Percentiles rank a stretch among this genome's conserved stretches.
These are phyloP conservation scores for Corynespora cassiicola DNA, from an alignment of 2,329 filamentous ascomycete species.

Conservation along the genomic window DNA sequence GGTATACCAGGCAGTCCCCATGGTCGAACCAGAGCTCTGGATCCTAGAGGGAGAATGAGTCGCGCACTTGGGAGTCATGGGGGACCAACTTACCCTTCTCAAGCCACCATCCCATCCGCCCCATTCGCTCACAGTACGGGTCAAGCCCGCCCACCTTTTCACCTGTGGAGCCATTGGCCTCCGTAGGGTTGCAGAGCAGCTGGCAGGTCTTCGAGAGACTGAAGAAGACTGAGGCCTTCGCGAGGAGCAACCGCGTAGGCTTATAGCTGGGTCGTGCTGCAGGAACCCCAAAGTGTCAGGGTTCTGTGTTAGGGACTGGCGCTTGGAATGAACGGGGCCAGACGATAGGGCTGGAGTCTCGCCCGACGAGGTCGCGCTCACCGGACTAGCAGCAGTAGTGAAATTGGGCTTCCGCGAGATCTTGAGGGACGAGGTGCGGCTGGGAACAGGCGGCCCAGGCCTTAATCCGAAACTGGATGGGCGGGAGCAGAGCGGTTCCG, in stretches of 20 bases:
- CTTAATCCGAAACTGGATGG: slow-evolving; percentile 17
- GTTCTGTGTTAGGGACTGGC: slow-evolving; percentile 7
- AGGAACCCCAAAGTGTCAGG: slow-evolving; percentile 3
- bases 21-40: slow-evolving; percentile 72
- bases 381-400: slow-evolving; percentile 2
- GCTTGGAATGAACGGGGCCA: slow-evolving; percentile 2
- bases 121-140: slow-evolving; percentile 46
- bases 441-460: slow-evolving; percentile 21
- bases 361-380: slow-evolving; percentile 7
- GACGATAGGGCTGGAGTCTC: slow-evolving; percentile 13
- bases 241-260: slow-evolving; percentile 1
- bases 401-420: slow-evolving; percentile 7
- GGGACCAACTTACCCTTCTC: slow-evolving; percentile 51
- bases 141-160: slow-evolving; percentile 43
- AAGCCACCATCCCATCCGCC: too few relatives aligned
- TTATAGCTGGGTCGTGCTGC: not conserved
- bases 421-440: slow-evolving; percentile 23
- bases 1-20: slow-evolving; percentile 73
- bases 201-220: slow-evolving; percentile 21
- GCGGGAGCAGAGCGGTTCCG: slow-evolving; percentile 14
- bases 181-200: slow-evolving; percentile 20
- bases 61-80: too few relatives aligned
- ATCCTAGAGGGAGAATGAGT: slow-evolving; percentile 61
- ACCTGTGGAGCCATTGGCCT: slow-evolving; percentile 30
- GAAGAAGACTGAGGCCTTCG: not conserved